Evolutionary conservation across 1,139 yeast species (phyloP).

Genomic region (Blastobotrys petasosporus): DNA sequence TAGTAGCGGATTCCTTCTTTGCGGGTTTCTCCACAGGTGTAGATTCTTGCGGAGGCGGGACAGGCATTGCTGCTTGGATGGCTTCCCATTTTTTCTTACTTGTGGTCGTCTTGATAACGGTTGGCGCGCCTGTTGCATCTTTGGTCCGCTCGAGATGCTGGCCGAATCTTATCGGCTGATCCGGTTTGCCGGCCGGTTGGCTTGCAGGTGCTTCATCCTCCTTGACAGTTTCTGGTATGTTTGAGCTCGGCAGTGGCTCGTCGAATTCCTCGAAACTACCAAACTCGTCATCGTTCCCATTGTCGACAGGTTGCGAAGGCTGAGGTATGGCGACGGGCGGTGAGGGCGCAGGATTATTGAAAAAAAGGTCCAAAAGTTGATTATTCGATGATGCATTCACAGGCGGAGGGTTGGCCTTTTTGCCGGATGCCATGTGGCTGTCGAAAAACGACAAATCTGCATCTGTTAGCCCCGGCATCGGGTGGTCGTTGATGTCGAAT

Average conservation of each 20-base stretch:
- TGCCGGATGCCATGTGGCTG: slow-evolving; percentile 1
- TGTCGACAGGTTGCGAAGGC: background rate
- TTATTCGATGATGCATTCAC: background rate
- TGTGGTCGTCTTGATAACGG: background rate
- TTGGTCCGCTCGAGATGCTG: slow-evolving; percentile 7
- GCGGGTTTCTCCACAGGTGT: background rate
- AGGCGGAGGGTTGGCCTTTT: background rate
- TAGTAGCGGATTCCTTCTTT: background rate
- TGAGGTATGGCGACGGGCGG: too few species aligned
- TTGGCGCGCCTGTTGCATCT: background rate
- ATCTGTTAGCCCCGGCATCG: slow-evolving; percentile 3
- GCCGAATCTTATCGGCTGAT: slow-evolving; percentile 6
- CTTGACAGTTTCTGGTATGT: background rate
- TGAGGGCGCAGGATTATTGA: too few species aligned
- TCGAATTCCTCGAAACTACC: slow-evolving; percentile 12
- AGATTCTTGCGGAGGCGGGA: background rate
- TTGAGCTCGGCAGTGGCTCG: background rate
- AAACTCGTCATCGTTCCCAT: slow-evolving; percentile 10
- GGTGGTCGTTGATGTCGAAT: background rate
- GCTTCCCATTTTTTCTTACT: slow-evolving; percentile 8
- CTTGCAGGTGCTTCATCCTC: background rate
- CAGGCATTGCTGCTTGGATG: slow-evolving; percentile 6
- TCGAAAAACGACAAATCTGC: slow-evolving; percentile 10
- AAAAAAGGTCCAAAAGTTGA: too few species aligned
- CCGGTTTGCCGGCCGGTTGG: background rate